A percentile compares a stretch with the other conserved stretches of the same genome.
Evolutionary conservation across 345 rosid species (phyloP).

Genomic region (Balakata baccata): DNA sequence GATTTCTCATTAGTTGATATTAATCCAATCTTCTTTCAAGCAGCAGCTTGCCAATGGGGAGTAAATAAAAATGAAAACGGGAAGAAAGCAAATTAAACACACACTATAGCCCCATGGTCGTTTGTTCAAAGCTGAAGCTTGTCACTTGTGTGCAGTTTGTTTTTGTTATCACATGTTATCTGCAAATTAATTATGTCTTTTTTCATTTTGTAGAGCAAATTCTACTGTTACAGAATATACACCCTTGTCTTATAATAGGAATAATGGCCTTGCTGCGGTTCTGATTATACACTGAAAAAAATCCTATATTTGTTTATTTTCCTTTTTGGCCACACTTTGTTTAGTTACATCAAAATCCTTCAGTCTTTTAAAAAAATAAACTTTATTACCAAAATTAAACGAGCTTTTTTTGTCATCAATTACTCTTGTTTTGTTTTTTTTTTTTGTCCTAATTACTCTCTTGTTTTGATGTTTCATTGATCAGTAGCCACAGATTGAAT

Average conservation of each 20-base stretch:
- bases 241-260: slow-evolving; percentile 10
- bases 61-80: neutral
- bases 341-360: too few species aligned
- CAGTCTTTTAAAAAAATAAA: too few species aligned
- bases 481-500: too few species aligned
- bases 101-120: neutral
- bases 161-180: slow-evolving; percentile 25
- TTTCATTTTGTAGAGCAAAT: slow-evolving; percentile 18
- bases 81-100: neutral
- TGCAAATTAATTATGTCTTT: slow-evolving; percentile 24
- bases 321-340: neutral
- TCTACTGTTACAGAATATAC: slow-evolving; percentile 22
- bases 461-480: neutral
- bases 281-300: neutral
- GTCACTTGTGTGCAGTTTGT: slow-evolving; percentile 18
- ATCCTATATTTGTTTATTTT: neutral
- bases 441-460: too few species aligned
- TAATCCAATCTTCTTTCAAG: neutral
- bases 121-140: slow-evolving; percentile 11
- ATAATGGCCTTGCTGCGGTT: neutral
- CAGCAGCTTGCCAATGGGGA: slow-evolving; percentile 5
- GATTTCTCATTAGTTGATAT: neutral
- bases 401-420: too few species aligned
- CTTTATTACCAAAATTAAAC: too few species aligned
- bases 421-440: too few species aligned